Percentiles rank a stretch among this genome's conserved stretches.
phyloP scores from a whole-genome alignment of 495 filamentous ascomycete species.

The Acidiella bohemica region DNA sequence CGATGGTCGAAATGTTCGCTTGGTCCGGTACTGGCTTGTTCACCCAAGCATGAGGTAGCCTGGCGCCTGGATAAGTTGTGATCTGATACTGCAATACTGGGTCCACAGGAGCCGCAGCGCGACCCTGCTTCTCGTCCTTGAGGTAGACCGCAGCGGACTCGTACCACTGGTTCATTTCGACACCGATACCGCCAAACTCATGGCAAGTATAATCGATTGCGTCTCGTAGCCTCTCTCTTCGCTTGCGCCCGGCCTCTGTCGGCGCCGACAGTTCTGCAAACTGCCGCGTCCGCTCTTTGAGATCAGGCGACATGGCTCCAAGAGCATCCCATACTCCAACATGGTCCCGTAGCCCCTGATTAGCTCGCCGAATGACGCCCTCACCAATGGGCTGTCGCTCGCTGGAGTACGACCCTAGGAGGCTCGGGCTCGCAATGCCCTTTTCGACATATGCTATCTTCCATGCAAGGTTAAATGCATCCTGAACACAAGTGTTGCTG shows the following conservation, averaged over 20 bases:
- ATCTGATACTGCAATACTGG: constrained; percentile 29
- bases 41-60: constrained; percentile 43
- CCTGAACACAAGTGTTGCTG: constrained; percentile 42
- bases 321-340: constrained; percentile 34
- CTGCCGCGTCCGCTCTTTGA: constrained; percentile 24
- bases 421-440: constrained; percentile 25
- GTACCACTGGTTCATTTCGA: constrained; percentile 42
- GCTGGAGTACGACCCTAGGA: constrained; percentile 37
- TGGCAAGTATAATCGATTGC: constrained; percentile 32
- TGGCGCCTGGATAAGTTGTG: constrained; percentile 38
- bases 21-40: constrained; percentile 32
- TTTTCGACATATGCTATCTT: constrained; percentile 39
- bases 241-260: constrained; percentile 25
- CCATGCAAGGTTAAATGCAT: constrained; percentile 44
- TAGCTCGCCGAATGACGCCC: constrained; percentile 36
- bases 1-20: constrained; percentile 35
- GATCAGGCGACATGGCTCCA: constrained; percentile 27
- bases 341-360: constrained; percentile 37
- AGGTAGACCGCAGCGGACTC: constrained; percentile 22
- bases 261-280: constrained; percentile 27
- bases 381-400: constrained; percentile 40
- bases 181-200: constrained; percentile 38
- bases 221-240: constrained; percentile 27
- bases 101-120: constrained; percentile 6
- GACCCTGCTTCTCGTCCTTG: constrained; percentile 18